Conservation (phyloP, 768 basidiomycete species). For the Pisolithus tinctorius region DNA sequence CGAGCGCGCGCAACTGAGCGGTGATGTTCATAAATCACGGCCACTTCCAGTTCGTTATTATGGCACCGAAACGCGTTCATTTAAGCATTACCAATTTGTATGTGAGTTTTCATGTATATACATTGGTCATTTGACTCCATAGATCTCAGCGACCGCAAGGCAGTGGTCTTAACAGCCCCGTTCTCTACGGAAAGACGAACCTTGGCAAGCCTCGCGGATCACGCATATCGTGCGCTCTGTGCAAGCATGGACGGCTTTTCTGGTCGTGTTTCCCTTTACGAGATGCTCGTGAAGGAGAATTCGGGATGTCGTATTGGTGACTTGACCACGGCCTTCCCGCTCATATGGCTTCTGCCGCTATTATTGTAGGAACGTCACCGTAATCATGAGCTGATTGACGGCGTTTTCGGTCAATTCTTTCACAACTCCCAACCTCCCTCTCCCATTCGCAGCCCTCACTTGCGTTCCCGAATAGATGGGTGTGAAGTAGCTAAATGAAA, state of each 20-base stretch:
- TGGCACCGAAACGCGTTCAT: background rate
- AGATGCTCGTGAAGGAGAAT: background rate
- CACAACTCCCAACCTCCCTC: background rate
- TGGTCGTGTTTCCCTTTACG: background rate
- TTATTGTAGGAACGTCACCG: background rate
- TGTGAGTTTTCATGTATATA: background rate
- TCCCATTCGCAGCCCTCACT: background rate
- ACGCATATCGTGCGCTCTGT: background rate
- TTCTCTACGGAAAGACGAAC: background rate
- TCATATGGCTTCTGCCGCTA: background rate
- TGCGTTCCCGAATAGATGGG: slow-evolving; percentile 19
- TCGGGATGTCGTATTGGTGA: background rate
- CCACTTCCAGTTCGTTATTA: background rate
- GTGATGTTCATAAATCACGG: background rate
- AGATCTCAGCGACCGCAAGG: too few relatives aligned
- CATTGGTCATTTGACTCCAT: too few relatives aligned
- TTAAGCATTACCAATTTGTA: background rate
- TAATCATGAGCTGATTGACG: background rate
- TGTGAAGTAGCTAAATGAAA: slow-evolving; percentile 31
- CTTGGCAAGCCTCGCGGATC: background rate
- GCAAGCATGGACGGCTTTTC: background rate
- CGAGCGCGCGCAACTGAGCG: background rate
- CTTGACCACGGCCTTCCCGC: background rate
- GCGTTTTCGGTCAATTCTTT: background rate
- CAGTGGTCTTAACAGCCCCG: background rate